Evolutionary conservation across 805 yeast genomes (phyloP), one percentile per base, ranked within the genome.

Genomic region (Metschnikowia colocasiae): DNA sequence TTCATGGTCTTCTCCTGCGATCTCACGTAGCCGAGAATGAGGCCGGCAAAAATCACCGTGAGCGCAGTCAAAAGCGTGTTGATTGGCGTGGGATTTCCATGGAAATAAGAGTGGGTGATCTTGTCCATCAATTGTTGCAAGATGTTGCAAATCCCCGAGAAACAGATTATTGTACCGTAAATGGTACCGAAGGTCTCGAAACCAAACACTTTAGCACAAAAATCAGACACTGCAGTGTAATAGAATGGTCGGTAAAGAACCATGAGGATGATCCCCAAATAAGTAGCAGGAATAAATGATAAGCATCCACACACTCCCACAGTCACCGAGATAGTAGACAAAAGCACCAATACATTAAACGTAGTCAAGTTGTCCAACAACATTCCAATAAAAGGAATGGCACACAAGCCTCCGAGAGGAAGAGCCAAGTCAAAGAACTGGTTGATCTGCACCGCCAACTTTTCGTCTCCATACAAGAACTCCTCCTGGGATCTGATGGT

Each of bases 161-260:
- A 71, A 48, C 90, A 83, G 59, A 90, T 88, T 58, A 90, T 75
- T 16, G 91, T 68, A 1, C 98, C 98, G 61, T 92, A 92, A 6
- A 92, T 83, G 1, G 90, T 86, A 31, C 97, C 97, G 67, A 92
- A 91, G 1, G 95, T 89, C 46, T 81, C 83, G 65, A 86, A 90
- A 0, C 98, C 98, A 69, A 92, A 91, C 27, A 91, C 92, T 62
- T 91, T 91, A 25, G 96, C 95, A 59, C 90, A 80, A 63, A 83
- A 89, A 65, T 92, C 97, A 1, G 96, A 86, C 6, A 90, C 88
- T 1, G 95, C 87, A 1, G 98, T 91, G 66, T 91, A 92, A 61
- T 87, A 90, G 60, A 91, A 87, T 9, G 98, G 97, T 63, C 98
- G 77, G 66, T 87, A 90, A 1, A 87, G 72, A 9, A 89, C 97